Percentiles rank a stretch among this genome's conserved stretches.
These are phyloP conservation scores for Yarrowia divulgata DNA, from an alignment of 805 yeast genomes.

Conservation along the genomic window DNA sequence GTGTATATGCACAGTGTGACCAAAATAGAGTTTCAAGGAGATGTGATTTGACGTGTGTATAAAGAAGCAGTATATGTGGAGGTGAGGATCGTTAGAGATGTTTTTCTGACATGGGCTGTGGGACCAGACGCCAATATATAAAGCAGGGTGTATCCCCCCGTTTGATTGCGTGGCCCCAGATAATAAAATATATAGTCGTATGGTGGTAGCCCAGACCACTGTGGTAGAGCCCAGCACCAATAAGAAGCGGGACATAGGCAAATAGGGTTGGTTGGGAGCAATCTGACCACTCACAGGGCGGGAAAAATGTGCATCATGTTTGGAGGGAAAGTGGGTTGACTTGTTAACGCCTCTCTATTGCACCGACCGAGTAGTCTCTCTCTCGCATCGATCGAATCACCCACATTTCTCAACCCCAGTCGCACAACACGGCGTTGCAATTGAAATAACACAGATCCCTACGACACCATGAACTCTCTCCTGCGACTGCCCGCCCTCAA, in stretches of 20 bases:
- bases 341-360: background rate
- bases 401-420: background rate
- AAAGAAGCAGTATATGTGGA: background rate
- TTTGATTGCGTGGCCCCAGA: too few species aligned
- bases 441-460: background rate
- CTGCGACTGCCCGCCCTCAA: slow-evolving; percentile 40
- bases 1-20: background rate
- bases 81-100: background rate
- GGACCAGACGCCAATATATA: too few species aligned
- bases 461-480: slow-evolving; percentile 33
- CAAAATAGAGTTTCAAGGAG: background rate
- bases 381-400: background rate
- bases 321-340: slow-evolving; percentile 2
- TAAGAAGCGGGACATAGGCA: background rate
- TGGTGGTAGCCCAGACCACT: too few species aligned
- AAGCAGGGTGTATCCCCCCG: background rate
- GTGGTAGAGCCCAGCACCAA: background rate
- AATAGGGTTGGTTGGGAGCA: slow-evolving; percentile 29
- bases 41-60: background rate
- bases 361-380: slow-evolving; percentile 4
- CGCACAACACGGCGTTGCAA: slow-evolving; percentile 12
- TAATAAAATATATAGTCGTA: too few species aligned
- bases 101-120: background rate
- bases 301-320: slow-evolving; percentile 24
- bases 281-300: slow-evolving; percentile 37